Conservation (phyloP, 371 early-diverging fungal species). For the Ordospora pajunii region DNA sequence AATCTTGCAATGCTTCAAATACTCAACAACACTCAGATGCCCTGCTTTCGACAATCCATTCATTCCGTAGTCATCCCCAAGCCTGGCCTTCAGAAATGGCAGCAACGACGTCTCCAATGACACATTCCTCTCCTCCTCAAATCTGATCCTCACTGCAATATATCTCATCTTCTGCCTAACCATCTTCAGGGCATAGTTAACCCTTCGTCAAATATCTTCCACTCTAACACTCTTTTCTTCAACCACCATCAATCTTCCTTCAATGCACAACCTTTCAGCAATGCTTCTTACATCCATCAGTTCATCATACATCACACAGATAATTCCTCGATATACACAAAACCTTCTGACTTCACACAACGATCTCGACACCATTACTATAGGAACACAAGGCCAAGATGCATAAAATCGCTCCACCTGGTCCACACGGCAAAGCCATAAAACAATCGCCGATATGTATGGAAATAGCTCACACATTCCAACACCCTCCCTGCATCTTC, state of each 20-base stretch:
- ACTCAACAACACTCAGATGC: neutral
- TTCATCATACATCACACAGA: neutral
- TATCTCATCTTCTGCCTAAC: neutral
- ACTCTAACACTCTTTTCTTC: neutral
- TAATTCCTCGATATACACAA: constrained; percentile 1
- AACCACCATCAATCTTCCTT: neutral
- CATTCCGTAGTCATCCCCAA: neutral
- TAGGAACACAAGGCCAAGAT: neutral
- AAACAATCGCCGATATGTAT: neutral
- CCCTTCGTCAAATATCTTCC: neutral
- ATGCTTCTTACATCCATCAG: neutral
- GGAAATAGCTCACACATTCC: neutral
- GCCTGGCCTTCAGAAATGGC: neutral
- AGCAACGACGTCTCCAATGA: neutral
- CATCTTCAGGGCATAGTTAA: neutral
- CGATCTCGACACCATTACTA: neutral
- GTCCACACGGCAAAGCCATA: neutral
- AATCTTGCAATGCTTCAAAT: neutral
- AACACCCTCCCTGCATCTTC: neutral
- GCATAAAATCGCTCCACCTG: neutral
- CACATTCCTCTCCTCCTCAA: neutral
- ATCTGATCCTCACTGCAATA: neutral
- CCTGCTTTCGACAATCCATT: neutral
- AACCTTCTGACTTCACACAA: neutral
- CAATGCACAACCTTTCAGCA: neutral